Conservation (phyloP, 371 early-diverging fungal genomes). For the Haplosporangium sp. region DNA sequence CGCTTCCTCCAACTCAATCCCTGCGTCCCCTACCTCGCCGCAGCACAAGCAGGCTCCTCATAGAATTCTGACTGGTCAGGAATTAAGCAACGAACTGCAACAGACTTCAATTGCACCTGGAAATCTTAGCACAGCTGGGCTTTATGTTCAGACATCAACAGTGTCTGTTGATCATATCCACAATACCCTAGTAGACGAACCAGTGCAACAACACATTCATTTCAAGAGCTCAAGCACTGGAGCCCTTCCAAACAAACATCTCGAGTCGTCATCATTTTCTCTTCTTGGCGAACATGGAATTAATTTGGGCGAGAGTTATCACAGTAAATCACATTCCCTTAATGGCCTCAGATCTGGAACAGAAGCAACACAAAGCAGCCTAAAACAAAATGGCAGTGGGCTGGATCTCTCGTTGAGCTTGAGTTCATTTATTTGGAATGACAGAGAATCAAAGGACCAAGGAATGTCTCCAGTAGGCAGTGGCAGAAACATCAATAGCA, state of each 20-base stretch:
- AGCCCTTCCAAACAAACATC: slow-evolving; percentile 11
- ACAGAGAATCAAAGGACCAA: neutral
- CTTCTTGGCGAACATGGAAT: slow-evolving; percentile 13
- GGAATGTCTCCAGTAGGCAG: neutral
- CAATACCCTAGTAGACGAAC: neutral
- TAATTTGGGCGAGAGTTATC: slow-evolving; percentile 2
- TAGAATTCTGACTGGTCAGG: slow-evolving; percentile 14
- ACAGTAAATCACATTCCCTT: slow-evolving; percentile 13
- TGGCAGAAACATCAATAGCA: neutral
- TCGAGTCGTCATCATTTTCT: slow-evolving; percentile 4
- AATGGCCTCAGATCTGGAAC: slow-evolving; percentile 7
- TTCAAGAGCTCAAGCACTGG: slow-evolving; percentile 44
- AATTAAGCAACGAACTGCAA: neutral
- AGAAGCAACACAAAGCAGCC: neutral
- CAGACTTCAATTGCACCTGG: neutral
- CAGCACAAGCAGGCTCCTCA: slow-evolving; percentile 17
- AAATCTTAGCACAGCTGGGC: neutral
- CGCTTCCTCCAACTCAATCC: slow-evolving; percentile 15
- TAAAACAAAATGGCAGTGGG: slow-evolving; percentile 16
- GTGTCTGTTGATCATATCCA: slow-evolving; percentile 8
- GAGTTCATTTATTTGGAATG: slow-evolving; percentile 28
- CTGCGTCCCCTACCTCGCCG: slow-evolving; percentile 20
- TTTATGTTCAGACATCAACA: neutral
- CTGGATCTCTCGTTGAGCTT: slow-evolving; percentile 30
- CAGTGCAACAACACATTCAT: slow-evolving; percentile 14